Evolutionary conservation across 2,329 filamentous ascomycete genomes (phyloP).

Genomic region (Diaporthe citri): DNA sequence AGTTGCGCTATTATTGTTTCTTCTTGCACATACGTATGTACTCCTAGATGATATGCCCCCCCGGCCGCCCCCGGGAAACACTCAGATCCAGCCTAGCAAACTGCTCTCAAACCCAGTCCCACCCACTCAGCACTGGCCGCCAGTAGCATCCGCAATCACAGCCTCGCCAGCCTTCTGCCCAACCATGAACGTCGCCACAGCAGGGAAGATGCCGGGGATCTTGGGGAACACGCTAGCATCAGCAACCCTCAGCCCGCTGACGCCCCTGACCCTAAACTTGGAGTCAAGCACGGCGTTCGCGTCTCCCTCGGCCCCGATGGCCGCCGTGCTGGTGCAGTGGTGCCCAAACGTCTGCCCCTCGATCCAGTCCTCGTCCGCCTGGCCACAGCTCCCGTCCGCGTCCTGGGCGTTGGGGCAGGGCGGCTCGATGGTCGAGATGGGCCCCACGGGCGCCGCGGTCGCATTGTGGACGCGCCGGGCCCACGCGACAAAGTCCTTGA

Average conservation of each 20-base stretch:
- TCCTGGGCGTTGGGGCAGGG: constrained; percentile 43
- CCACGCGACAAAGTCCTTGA: constrained; percentile 52
- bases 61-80: too few species aligned
- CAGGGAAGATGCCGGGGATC: constrained; percentile 62
- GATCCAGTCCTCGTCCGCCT: constrained; percentile 51
- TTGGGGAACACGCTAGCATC: constrained; percentile 67
- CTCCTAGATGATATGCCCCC: too few species aligned
- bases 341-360: constrained; percentile 64
- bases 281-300: constrained; percentile 65
- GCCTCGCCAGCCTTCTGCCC: constrained; percentile 73
- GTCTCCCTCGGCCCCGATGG: constrained; percentile 66
- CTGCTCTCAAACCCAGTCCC: too few species aligned
- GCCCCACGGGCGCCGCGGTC: constrained; percentile 36
- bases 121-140: neutral
- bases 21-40: too few species aligned
- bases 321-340: constrained; percentile 65
- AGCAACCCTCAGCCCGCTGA: constrained; percentile 65
- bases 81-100: too few species aligned
- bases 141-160: constrained; percentile 53
- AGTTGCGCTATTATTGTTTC: too few species aligned
- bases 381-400: constrained; percentile 43
- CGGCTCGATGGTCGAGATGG: constrained; percentile 46
- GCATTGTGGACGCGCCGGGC: constrained; percentile 44
- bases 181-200: constrained; percentile 67
- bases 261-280: constrained; percentile 66